Conservation (phyloP, 768 basidiomycete species). For the Phylloporus sp. region DNA sequence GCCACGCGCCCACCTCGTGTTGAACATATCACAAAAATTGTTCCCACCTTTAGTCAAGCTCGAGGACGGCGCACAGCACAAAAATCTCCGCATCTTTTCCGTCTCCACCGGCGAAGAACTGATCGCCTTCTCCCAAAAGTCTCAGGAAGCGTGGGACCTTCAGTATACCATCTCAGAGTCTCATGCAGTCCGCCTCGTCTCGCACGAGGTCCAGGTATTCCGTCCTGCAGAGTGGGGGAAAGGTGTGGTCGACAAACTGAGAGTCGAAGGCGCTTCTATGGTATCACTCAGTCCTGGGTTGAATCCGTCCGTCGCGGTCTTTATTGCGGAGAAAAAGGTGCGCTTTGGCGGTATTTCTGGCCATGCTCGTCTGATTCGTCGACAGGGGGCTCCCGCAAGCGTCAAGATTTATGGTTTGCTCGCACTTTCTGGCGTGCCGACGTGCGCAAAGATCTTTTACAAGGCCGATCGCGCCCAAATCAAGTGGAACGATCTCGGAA, state of each 20-base stretch:
- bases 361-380: background rate
- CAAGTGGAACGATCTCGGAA: constrained; percentile 96
- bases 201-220: constrained; percentile 79
- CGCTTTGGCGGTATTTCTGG: constrained; percentile 3
- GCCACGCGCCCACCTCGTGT: constrained; percentile 23
- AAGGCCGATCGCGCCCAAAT: constrained; percentile 90
- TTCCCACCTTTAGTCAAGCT: constrained; percentile 54
- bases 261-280: constrained; percentile 75
- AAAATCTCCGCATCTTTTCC: constrained; percentile 90
- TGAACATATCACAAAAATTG: constrained; percentile 12
- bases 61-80: constrained; percentile 87
- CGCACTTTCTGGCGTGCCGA: constrained; percentile 56
- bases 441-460: constrained; percentile 88
- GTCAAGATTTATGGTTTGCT: constrained; percentile 79
- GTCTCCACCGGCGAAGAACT: constrained; percentile 83
- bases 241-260: constrained; percentile 77
- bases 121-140: constrained; percentile 83
- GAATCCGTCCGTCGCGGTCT: constrained; percentile 87
- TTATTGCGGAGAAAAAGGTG: constrained; percentile 91
- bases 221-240: constrained; percentile 74
- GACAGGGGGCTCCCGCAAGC: constrained; percentile 79
- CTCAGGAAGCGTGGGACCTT: constrained; percentile 85
- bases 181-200: constrained; percentile 76
- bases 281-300: constrained; percentile 76
- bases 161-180: constrained; percentile 90